Evolutionary conservation across 768 basidiomycete species (phyloP).

Genomic region (Suillus subaureus): DNA sequence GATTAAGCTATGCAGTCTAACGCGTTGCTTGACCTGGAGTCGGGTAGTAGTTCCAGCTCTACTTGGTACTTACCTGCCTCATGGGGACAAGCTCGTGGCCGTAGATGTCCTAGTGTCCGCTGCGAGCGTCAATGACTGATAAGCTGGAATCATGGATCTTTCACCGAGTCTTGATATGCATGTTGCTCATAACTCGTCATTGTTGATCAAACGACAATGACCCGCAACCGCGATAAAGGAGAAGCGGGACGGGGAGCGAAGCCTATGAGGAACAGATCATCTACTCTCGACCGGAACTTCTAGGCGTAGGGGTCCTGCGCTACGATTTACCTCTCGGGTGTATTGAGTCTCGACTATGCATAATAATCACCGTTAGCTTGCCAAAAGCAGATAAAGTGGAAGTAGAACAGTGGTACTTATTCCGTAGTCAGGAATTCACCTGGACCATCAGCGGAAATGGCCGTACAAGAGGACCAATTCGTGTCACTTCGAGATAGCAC

Average conservation of each 20-base stretch:
- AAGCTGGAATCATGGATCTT: no score
- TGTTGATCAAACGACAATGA: background rate
- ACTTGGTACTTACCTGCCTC: constrained; percentile 14
- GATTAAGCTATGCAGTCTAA: no score
- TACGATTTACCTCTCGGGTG: background rate
- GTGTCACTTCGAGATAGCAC: background rate
- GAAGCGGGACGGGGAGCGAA: background rate
- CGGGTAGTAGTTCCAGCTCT: constrained; percentile 5
- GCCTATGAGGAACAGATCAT: background rate
- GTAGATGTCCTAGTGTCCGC: constrained; percentile 7
- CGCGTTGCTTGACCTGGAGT: constrained; percentile 9
- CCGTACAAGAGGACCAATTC: background rate
- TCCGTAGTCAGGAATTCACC: background rate
- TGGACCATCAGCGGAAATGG: background rate
- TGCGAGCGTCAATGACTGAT: constrained; percentile 6
- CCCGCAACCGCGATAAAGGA: background rate
- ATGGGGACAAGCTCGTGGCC: constrained; percentile 11
- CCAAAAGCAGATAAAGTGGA: background rate
- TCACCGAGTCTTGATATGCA: background rate
- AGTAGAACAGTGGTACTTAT: background rate
- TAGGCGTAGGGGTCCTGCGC: background rate
- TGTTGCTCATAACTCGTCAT: background rate
- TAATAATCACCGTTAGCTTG: background rate
- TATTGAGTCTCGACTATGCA: background rate
- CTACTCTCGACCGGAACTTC: background rate